Percentiles rank a stretch among this genome's conserved stretches.
phyloP scores from a whole-genome alignment of 2,329 filamentous ascomycete genomes.

The Hypomyces perniciosus region DNA sequence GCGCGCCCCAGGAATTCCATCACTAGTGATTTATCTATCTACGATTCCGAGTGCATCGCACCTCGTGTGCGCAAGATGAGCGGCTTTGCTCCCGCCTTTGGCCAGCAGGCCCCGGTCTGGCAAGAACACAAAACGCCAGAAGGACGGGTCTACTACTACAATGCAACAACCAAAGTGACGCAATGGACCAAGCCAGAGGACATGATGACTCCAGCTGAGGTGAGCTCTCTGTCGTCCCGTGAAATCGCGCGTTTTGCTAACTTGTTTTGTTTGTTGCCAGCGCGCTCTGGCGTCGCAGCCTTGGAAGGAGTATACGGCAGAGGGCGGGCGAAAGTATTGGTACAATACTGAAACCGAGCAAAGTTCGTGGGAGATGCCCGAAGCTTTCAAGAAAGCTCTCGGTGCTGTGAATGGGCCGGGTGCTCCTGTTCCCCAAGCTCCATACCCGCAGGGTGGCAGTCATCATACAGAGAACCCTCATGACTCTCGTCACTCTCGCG shows the following conservation, averaged over 20 bases:
- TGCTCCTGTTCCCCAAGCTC: constrained; percentile 34
- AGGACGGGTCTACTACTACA: constrained; percentile 87
- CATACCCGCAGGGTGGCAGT: constrained; percentile 39
- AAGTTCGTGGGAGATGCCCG: constrained; percentile 93
- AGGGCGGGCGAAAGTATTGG: constrained; percentile 89
- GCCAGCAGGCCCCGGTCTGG: constrained; percentile 58
- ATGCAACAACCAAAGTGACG: constrained; percentile 75
- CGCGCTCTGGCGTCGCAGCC: constrained; percentile 74
- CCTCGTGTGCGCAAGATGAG: constrained; percentile 44
- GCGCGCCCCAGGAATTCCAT: not conserved
- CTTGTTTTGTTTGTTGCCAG: constrained; percentile 35
- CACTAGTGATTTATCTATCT: not conserved
- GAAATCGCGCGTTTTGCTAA: constrained; percentile 12
- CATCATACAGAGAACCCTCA: constrained; percentile 35
- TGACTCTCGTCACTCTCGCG: constrained; percentile 22
- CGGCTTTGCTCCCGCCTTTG: constrained; percentile 43
- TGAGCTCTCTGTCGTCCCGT: constrained; percentile 30
- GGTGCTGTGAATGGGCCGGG: constrained; percentile 47
- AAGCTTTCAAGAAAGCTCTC: constrained; percentile 69
- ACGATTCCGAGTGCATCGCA: not conserved
- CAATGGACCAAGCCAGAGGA: constrained; percentile 94
- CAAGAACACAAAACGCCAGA: constrained; percentile 75
- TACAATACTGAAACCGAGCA: constrained; percentile 87
- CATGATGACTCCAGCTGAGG: constrained; percentile 77
- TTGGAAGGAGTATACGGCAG: constrained; percentile 88